phyloP scores from a whole-genome alignment of 1,284 basidiomycete genomes.

The Leccinum solheimii region DNA sequence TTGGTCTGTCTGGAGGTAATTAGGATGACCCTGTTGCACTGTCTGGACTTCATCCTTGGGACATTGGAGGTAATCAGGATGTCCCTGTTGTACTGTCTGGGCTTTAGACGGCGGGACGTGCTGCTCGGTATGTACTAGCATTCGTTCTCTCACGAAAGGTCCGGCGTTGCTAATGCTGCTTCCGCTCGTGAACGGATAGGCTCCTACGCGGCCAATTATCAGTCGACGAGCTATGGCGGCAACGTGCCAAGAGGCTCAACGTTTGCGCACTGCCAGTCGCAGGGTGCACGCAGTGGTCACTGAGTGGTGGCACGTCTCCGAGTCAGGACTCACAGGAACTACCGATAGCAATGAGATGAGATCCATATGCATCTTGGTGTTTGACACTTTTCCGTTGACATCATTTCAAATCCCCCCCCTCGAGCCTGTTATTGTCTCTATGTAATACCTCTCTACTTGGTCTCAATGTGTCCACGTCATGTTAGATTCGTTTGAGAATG shows the following conservation, averaged over 20 bases:
- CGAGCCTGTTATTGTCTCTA: not conserved
- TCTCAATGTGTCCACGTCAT: not conserved
- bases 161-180: not conserved
- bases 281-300: constrained; percentile 1
- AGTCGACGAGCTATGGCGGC: constrained; percentile 24
- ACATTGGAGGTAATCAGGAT: not conserved
- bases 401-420: not conserved
- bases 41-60: not conserved
- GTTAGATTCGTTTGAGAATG: constrained; percentile 3
- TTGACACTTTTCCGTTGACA: not conserved
- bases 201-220: constrained; percentile 18
- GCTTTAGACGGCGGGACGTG: not conserved
- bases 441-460: not conserved
- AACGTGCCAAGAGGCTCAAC: constrained; percentile 15
- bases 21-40: not conserved
- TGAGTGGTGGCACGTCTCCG: not conserved
- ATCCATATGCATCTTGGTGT: not conserved
- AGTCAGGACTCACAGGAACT: not conserved
- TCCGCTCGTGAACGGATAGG: constrained; percentile 2
- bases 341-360: not conserved
- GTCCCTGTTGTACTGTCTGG: not conserved
- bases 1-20: not conserved
- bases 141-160: not conserved
- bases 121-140: constrained; percentile 17
- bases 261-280: constrained; percentile 15